Conservation (phyloP, 352 stramenopile genomes). For the Globisporangium spiculum region DNA sequence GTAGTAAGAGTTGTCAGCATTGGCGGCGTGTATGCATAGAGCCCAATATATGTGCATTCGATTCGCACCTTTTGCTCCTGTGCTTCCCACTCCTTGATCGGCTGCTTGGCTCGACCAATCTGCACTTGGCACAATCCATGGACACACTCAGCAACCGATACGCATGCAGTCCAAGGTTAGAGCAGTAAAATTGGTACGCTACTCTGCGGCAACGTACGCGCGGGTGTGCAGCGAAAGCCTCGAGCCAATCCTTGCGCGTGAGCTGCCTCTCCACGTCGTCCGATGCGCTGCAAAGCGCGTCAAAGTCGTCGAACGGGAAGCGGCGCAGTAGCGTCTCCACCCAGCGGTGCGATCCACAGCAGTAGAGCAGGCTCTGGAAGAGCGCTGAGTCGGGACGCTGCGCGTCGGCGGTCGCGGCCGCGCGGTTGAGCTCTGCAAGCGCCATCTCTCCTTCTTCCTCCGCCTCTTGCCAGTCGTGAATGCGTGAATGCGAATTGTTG, state of each 20-base stretch:
- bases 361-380: conserved; percentile 48
- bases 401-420: conserved; percentile 27
- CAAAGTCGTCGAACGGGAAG: conserved; percentile 42
- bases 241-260: conserved; percentile 54
- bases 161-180: not conserved
- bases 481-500: not conserved
- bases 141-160: not conserved
- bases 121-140: conserved; percentile 5
- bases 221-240: conserved; percentile 67
- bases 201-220: conserved; percentile 26
- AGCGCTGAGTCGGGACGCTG: conserved; percentile 23
- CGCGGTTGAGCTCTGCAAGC: conserved; percentile 39
- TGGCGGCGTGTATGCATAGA: no score
- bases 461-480: not conserved
- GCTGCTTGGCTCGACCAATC: conserved; percentile 66
- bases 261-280: conserved; percentile 41
- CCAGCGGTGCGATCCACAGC: conserved; percentile 60
- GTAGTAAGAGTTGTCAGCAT: not conserved
- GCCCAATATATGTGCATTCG: no score
- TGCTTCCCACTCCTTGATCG: conserved; percentile 70
- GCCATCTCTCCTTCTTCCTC: conserved; percentile 13
- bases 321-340: conserved; percentile 32
- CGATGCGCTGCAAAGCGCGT: conserved; percentile 36
- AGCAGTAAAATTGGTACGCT: not conserved
- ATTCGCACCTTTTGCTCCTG: conserved; percentile 61